Evolutionary conservation across 139 green algal genomes (phyloP), one percentile per base, ranked within the genome.

Genomic region (Coccomyxa sp.): DNA sequence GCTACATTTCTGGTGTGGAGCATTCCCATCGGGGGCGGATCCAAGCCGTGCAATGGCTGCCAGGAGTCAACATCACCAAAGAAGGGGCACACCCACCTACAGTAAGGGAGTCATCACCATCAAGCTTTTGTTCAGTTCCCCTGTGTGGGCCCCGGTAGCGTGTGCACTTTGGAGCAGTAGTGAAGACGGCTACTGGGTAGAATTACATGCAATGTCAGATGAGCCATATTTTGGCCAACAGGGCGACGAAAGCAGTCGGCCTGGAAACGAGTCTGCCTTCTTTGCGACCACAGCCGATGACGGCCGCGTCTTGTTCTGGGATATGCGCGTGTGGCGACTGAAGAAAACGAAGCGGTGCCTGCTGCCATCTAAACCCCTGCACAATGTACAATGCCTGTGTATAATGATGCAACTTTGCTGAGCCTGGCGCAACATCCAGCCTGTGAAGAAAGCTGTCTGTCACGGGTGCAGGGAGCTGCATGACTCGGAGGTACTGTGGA

Each of bases 281-380:
- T 94, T 98, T 85, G 94, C 91, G 13, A 96, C 91, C 10, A 93
- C 86, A 18, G 87, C 93, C 0, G 81, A 75, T n/a, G 92, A 95
- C 82, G 91, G 90, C 30, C 83, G 79, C 27, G 88, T 97, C 58
- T 83, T 96, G 76, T 93, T 97, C 66, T 98, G 94, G 94, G 94
- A 98, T 85, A 89, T 94, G 77, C 90, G 93, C n/a, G 78, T 93
- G 1, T 90, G 94, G 59, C 85, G 57, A 11, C 80, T 74, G 30
- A 82, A 79, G 3, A 9, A 63, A 76, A 67, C 82, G 13, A 21
- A 57, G 14, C 17, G 14, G 13, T 67, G 32, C 13, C 77, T 81
- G 31, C 77, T 77, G 45, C 28, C 27, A n/a, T 13, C n/a, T 31
- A 4, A 9, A 23, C 7, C 28, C 21, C 25, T 58, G 1, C 28